Evolutionary conservation across 2,329 filamentous ascomycete genomes (phyloP).

Genomic region (Byssochlamys sp.): DNA sequence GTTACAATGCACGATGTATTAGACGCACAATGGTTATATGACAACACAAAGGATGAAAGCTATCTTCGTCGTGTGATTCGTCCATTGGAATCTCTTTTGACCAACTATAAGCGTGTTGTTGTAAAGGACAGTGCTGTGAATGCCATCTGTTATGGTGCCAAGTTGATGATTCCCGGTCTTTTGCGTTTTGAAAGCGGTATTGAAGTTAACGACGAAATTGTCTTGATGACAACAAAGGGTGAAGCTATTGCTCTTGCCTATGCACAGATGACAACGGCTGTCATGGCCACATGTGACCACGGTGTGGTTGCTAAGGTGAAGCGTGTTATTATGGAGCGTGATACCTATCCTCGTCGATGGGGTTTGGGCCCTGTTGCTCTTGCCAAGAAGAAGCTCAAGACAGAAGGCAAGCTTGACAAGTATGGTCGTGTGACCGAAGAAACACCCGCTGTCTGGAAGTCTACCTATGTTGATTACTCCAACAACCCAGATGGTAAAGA

Average conservation of each 20-base stretch:
- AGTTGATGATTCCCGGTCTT: conserved; percentile 95
- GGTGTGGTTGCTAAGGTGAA: conserved; percentile 98
- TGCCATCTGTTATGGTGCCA: conserved; percentile 95
- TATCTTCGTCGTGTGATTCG: conserved; percentile 87
- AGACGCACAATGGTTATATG: conserved; percentile 89
- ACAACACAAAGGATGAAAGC: too few relatives aligned
- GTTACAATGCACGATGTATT: conserved; percentile 92
- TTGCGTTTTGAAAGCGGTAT: conserved; percentile 80
- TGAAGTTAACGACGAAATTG: conserved; percentile 89
- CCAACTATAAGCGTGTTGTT: conserved; percentile 89
- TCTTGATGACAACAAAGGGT: conserved; percentile 97
- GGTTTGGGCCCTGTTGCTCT: conserved; percentile 83
- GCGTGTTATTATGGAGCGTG: conserved; percentile 98
- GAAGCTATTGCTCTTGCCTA: conserved; percentile 95
- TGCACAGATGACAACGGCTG: conserved; percentile 96
- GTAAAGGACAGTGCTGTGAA: conserved; percentile 96
- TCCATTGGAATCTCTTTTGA: conserved; percentile 84
- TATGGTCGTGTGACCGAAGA: conserved; percentile 28
- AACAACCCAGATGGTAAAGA: too few relatives aligned
- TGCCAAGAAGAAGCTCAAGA: conserved; percentile 99
- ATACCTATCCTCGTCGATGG: conserved; percentile 93
- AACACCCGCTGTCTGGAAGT: too few relatives aligned
- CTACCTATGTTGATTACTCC: too few relatives aligned
- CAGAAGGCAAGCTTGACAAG: conserved; percentile 89
- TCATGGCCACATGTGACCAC: conserved; percentile 93